Evolutionary conservation across 2,329 filamentous ascomycete species (phyloP).

Genomic region (Fusarium newnesense): DNA sequence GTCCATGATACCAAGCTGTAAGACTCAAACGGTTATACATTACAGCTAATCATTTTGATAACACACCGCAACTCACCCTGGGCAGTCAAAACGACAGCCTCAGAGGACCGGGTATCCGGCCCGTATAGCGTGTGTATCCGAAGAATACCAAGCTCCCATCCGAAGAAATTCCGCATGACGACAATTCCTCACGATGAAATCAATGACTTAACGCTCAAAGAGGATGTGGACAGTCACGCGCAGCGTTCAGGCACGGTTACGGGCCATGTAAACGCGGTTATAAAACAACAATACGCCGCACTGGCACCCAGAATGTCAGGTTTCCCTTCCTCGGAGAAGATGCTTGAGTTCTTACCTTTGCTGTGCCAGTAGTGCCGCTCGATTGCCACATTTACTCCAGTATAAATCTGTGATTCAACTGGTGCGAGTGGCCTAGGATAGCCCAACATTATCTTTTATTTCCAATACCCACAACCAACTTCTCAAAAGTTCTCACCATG

Average conservation of each 20-base stretch:
- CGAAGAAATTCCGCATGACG: slow-evolving; percentile 40
- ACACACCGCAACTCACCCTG: slow-evolving; percentile 1
- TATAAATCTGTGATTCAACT: background rate
- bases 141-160: slow-evolving; percentile 35
- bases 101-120: slow-evolving; percentile 33
- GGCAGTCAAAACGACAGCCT: slow-evolving; percentile 3
- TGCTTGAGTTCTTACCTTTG: background rate
- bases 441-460: background rate
- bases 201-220: slow-evolving; percentile 18
- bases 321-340: background rate
- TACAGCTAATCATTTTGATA: slow-evolving; percentile 2
- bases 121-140: slow-evolving; percentile 40
- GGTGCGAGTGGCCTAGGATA: background rate
- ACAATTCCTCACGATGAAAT: slow-evolving; percentile 5
- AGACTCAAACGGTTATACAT: background rate
- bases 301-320: slow-evolving; percentile 5
- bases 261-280: slow-evolving; percentile 6
- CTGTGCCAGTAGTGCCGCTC: background rate
- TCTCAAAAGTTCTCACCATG: slow-evolving; percentile 17
- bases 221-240: slow-evolving; percentile 1
- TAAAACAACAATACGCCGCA: slow-evolving; percentile 16
- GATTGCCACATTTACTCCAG: background rate
- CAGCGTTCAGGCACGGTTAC: slow-evolving; percentile 3
- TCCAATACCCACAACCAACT: background rate
- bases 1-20: background rate